Percentiles rank a stretch among this genome's conserved stretches.
Conservation (phyloP, 2,329 filamentous ascomycete genomes). For the Cercospora beticola region DNA sequence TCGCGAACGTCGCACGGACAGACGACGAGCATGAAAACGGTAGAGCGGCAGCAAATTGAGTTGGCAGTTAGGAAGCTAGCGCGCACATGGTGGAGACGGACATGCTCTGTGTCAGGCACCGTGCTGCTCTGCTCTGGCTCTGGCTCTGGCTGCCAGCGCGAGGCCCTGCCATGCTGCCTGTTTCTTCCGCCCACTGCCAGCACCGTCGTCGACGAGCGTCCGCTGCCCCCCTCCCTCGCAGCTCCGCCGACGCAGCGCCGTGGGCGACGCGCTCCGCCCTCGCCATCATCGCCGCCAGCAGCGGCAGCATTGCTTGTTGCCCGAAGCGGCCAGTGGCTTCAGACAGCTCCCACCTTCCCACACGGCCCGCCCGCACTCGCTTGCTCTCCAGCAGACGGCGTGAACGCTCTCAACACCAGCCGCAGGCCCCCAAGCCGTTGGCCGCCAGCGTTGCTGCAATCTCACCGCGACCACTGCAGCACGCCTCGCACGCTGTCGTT, state of each 20-base stretch:
- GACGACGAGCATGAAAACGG: neutral
- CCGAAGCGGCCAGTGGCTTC: neutral
- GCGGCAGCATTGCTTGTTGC: neutral
- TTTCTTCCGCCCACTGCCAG: neutral
- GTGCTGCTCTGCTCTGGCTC: neutral
- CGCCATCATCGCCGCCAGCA: neutral
- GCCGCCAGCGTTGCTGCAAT: constrained; percentile 16
- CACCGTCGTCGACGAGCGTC: neutral
- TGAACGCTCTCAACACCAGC: constrained; percentile 2
- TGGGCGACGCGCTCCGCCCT: neutral
- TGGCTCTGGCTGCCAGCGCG: neutral
- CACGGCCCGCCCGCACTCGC: constrained; percentile 3
- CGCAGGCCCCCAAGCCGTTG: constrained; percentile 13
- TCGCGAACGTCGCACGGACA: neutral
- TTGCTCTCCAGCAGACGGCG: neutral
- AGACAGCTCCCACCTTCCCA: constrained; percentile 1
- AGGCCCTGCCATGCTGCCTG: neutral
- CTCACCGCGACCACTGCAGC: constrained; percentile 3
- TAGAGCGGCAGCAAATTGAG: constrained; percentile 2
- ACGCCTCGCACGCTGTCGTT: neutral
- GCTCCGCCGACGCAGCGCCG: neutral
- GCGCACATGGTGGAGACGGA: constrained; percentile 1
- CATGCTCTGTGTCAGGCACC: neutral
- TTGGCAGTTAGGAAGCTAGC: neutral
- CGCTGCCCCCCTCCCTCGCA: neutral